Evolutionary conservation across 2,329 filamentous ascomycete genomes (phyloP), one percentile per base, ranked within the genome.

Genomic region (Remersonia thermophila): DNA sequence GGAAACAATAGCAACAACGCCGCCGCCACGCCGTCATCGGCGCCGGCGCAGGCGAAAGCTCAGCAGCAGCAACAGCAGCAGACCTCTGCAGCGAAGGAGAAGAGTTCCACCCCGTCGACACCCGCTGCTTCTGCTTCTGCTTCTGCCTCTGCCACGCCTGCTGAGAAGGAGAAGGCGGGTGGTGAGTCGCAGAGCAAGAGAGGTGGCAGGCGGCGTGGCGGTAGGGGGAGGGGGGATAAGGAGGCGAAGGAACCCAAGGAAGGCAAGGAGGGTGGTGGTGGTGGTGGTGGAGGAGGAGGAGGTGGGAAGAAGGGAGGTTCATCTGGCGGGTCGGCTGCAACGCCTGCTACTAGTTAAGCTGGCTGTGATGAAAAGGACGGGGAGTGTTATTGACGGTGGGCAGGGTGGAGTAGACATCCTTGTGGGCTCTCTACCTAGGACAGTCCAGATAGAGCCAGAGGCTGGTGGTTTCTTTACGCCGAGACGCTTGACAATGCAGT

Each of bases 1-100:
- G 30, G 38, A 15, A 32, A 23, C 26, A 41, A 41, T 28, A 33
- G 23, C 16, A 12, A 28, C 12, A 17, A 93, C 53, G 86, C 83
- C 6, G 79, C 80, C 10, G 10, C 35, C 17, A 26, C 14, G 14
- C 27, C 37, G 10, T 16, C 29, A 5, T 27, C 27, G 25, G 42
- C 43, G 14, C 44, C 41, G 25, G 17, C 23, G 11, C 35, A 27
- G 2, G 26, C 15, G 13, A 18, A 20, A 17, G 35, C n/a, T n/a
- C 34, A 36, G n/a, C 30, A 33, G 30, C 27, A 32, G 16, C 27
- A 20, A 6, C 18, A 23, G 9, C 30, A 31, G 16, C 13, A 16
- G 10, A 9, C 5, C 20, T n/a, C n/a, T n/a, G n/a, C n/a, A n/a
- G 20, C 5, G 9, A 5, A 23, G 20, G 9, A 23, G 20, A 23